phyloP scores from a whole-genome alignment of 176 grass and related monocot species.

The maize (Zea mays) region Zm-B73-REFERENCE-NAM-5.0 NC_050101.1:175673001-175673500 shows the following conservation, averaged over 20 bases:
- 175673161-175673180: slow-evolving; percentile 35
- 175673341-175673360: slow-evolving; percentile 21
- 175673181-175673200: slow-evolving; percentile 19
- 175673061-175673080: no score
- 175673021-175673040: no score
- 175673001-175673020: no score
- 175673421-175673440: slow-evolving; percentile 42
- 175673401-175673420: slow-evolving; percentile 31
- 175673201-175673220: slow-evolving; percentile 22
- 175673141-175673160: slow-evolving; percentile 36
- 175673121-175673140: slow-evolving; percentile 64
- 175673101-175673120: slow-evolving; percentile 46
- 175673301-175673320: slow-evolving; percentile 48
- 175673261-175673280: slow-evolving; percentile 33
- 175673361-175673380: neutral
- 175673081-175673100: neutral
- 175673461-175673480: slow-evolving; percentile 70
- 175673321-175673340: slow-evolving; percentile 27
- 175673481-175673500: slow-evolving; percentile 58
- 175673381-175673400: slow-evolving; percentile 31
- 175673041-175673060: no score
- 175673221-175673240: slow-evolving; percentile 40
- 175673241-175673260: neutral
- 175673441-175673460: slow-evolving; percentile 84
- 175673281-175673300: slow-evolving; percentile 56